A percentile compares a stretch with the other conserved stretches of the same genome.
These are phyloP conservation scores for Penicillium sp. DNA, from an alignment of 2,329 filamentous ascomycete genomes.

Conservation along the genomic window DNA sequence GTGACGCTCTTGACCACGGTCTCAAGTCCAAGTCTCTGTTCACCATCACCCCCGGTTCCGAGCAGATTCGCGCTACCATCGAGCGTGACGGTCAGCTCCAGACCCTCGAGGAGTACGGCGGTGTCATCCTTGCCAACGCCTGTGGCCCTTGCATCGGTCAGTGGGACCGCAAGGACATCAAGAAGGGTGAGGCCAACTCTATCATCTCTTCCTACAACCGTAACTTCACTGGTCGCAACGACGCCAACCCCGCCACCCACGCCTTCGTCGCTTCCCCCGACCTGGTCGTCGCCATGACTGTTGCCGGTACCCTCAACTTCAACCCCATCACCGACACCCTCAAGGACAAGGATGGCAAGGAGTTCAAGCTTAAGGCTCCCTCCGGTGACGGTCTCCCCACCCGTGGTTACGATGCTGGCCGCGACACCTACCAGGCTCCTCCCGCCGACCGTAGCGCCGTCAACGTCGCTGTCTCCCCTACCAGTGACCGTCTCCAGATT, in stretches of 20 bases:
- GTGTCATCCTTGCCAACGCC: constrained; percentile 91
- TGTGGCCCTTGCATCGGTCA: constrained; percentile 92
- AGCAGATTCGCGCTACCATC: constrained; percentile 95
- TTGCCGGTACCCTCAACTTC: constrained; percentile 85
- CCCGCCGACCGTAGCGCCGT: constrained; percentile 75
- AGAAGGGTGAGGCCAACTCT: constrained; percentile 94
- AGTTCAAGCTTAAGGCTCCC: constrained; percentile 84
- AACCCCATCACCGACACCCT: constrained; percentile 91
- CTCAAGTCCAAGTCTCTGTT: constrained; percentile 92
- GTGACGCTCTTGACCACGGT: constrained; percentile 87
- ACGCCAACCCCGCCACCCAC: constrained; percentile 92
- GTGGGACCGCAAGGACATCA: constrained; percentile 91
- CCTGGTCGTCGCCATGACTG: constrained; percentile 80
- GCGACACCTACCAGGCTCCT: constrained; percentile 94
- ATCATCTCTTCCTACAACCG: constrained; percentile 99
- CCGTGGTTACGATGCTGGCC: constrained; percentile 84
- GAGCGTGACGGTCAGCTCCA: constrained; percentile 85
- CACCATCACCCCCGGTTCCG: constrained; percentile 92
- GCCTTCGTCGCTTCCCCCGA: constrained; percentile 91
- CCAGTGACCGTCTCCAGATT: constrained; percentile 91
- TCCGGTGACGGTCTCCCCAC: constrained; percentile 77
- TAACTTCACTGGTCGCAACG: constrained; percentile 98
- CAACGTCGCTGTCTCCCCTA: constrained; percentile 78
- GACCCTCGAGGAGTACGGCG: constrained; percentile 95
- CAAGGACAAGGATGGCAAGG: constrained; percentile 93